phyloP scores from a whole-genome alignment of 2,329 filamentous ascomycete genomes.

The Daldinia eschscholtzii region DNA sequence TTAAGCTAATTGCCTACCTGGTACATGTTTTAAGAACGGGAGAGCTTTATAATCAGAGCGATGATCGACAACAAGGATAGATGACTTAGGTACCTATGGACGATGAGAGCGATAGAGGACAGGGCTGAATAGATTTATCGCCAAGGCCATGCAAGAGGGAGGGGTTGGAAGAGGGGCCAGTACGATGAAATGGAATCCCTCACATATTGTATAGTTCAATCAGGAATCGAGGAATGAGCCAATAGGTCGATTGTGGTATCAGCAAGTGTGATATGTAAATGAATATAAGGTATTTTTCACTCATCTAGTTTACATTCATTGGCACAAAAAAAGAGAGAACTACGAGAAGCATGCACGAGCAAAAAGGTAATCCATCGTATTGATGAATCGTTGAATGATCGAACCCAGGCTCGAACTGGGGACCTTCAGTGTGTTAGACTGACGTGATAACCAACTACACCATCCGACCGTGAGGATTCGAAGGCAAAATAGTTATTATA shows the following conservation, averaged over 20 bases:
- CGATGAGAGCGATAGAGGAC: background rate
- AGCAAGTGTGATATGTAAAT: too few species aligned
- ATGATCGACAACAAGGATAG: background rate
- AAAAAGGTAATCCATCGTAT: background rate
- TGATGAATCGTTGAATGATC: conserved; percentile 40
- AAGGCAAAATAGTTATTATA: background rate
- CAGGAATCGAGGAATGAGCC: background rate
- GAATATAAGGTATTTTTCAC: too few species aligned
- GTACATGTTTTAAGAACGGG: background rate
- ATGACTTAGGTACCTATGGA: background rate
- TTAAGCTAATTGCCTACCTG: background rate
- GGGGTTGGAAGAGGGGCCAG: background rate
- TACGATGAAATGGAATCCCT: background rate
- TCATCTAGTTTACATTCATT: too few species aligned
- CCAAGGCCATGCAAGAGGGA: background rate
- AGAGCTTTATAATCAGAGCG: background rate
- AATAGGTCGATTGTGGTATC: background rate
- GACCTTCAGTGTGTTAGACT: conserved; percentile 61
- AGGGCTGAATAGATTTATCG: background rate
- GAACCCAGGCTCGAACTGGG: conserved; percentile 54
- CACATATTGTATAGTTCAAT: background rate
- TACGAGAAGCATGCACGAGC: background rate
- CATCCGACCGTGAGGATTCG: conserved; percentile 47
- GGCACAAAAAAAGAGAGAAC: too few species aligned
- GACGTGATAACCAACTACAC: conserved; percentile 63